Evolutionary conservation across 129 eudicot species (phyloP), one percentile per base, ranked within the genome.

Genomic region (Oenanthe sinensis): DNA sequence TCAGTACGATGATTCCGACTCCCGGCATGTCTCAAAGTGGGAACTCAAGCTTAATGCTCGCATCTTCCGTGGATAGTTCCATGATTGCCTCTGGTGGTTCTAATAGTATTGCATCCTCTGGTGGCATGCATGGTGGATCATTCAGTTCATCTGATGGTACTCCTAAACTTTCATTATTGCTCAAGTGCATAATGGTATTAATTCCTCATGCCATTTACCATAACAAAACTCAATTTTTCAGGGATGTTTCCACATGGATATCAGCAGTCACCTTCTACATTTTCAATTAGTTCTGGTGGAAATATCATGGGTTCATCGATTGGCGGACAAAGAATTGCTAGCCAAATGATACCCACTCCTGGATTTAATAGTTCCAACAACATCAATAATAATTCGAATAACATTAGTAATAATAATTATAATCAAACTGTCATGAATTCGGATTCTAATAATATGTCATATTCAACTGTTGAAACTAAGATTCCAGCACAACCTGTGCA

Each of bases 261-360:
- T 81, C 97, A 91, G 49, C 97, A 88, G 78, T 82, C 91, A 43
- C 62, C 86, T 9, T 79, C 93, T 37, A 87, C 83, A 77, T 87
- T 85, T 80, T 73, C 90, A 5, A 58, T 74, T 40, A 85, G 77
- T 79, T 75, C 90, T 39, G 85, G 83, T 75, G 88, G 93, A 65
- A 90, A 84, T 82, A 86, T 70, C 72, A 77, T 86, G 72, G 84
- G 74, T 24, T 44, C 92, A 48, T 89, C 91, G 24, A 80, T 85
- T 81, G 85, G 88, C 74, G 93, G 77, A 76, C 96, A 90, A 78
- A 90, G 92, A 88, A 80, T 87, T 87, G 84, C 88, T 17, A 88
- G 96, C 87, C 98, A 91, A 85, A 94, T 94, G 98, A 94, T 94
- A 70, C 98, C 98, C 52, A 90, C 98, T 79, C 97, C 98, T 79